phyloP scores from a whole-genome alignment of 306 rosid genomes.

The Mimosa pudica region DNA sequence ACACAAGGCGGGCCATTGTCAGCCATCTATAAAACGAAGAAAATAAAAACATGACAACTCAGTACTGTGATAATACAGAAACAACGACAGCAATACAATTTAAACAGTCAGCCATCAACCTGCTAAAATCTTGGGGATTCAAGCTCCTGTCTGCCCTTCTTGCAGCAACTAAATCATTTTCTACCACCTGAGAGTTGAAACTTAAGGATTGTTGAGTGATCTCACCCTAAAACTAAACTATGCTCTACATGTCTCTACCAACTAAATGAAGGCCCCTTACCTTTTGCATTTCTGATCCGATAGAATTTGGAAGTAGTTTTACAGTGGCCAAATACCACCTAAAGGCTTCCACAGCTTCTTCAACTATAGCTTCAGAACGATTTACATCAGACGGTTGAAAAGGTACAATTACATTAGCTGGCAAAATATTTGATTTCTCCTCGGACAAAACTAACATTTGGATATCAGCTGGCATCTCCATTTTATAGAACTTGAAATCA shows the following conservation, averaged over 20 bases:
- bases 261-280: slow-evolving; percentile 41
- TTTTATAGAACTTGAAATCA: slow-evolving; percentile 76
- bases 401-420: slow-evolving; percentile 83
- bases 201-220: background rate
- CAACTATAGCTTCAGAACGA: slow-evolving; percentile 46
- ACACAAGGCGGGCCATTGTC: slow-evolving; percentile 4
- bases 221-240: background rate
- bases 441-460: slow-evolving; percentile 78
- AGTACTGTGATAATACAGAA: background rate
- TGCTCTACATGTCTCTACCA: background rate
- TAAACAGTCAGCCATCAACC: slow-evolving; percentile 45
- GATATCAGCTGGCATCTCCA: slow-evolving; percentile 75
- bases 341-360: slow-evolving; percentile 70
- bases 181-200: slow-evolving; percentile 61
- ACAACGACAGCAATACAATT: background rate
- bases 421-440: slow-evolving; percentile 88
- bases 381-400: slow-evolving; percentile 66
- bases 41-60: background rate
- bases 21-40: slow-evolving; percentile 55
- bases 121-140: slow-evolving; percentile 68
- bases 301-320: slow-evolving; percentile 67
- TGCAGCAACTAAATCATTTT: slow-evolving; percentile 77
- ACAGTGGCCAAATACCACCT: slow-evolving; percentile 85
- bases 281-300: slow-evolving; percentile 69
- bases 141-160: slow-evolving; percentile 69